Conservation (phyloP, 2,329 filamentous ascomycete species). For the Niveomyces coronatus region DNA sequence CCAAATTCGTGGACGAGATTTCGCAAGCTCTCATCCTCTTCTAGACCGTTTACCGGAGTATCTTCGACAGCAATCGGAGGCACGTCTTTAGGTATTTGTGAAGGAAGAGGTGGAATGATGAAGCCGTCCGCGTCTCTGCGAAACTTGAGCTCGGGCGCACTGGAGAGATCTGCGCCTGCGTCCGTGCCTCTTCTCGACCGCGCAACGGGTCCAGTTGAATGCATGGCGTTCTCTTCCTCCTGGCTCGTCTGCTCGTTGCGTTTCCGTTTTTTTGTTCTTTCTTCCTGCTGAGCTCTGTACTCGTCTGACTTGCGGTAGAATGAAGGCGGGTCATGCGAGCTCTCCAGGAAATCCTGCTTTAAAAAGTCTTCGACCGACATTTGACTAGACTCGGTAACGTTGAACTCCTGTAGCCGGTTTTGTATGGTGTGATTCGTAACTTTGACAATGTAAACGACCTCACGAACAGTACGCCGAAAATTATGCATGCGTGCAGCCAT, state of each 20-base stretch:
- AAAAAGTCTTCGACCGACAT: slow-evolving; percentile 84
- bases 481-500: slow-evolving; percentile 98
- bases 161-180: slow-evolving; percentile 25
- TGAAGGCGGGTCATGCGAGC: slow-evolving; percentile 70
- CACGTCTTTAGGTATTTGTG: slow-evolving; percentile 25
- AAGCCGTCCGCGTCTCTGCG: slow-evolving; percentile 59
- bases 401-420: slow-evolving; percentile 86
- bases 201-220: slow-evolving; percentile 1
- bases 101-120: slow-evolving; percentile 46
- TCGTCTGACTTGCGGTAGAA: slow-evolving; percentile 59
- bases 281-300: slow-evolving; percentile 42
- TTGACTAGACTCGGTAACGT: slow-evolving; percentile 70
- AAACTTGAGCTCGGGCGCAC: slow-evolving; percentile 24
- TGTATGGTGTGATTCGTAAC: slow-evolving; percentile 90
- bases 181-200: slow-evolving; percentile 14
- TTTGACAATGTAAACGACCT: slow-evolving; percentile 97
- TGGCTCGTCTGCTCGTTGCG: slow-evolving; percentile 23
- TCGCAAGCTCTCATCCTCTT: slow-evolving; percentile 23
- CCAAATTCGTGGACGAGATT: slow-evolving; percentile 35
- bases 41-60: slow-evolving; percentile 12
- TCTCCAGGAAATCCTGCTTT: slow-evolving; percentile 59
- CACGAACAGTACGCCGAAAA: slow-evolving; percentile 81
- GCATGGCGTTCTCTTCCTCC: slow-evolving; percentile 12
- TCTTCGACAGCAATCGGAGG: slow-evolving; percentile 11
- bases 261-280: slow-evolving; percentile 39